Evolutionary conservation across 441 rosid genomes (phyloP).

Genomic region (Adansonia gregorii): DNA sequence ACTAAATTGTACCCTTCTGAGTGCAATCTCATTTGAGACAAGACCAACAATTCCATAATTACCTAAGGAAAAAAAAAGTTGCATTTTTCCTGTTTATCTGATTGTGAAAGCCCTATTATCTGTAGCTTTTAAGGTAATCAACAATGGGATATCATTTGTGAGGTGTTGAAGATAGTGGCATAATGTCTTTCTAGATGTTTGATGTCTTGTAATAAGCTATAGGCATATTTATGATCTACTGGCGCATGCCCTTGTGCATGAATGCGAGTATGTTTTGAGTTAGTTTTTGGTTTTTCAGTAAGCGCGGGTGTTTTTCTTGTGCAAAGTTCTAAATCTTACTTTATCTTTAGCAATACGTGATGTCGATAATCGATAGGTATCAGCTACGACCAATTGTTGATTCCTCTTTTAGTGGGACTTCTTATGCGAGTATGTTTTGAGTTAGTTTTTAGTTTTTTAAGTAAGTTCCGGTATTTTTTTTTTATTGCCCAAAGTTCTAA

Average conservation of each 20-base stretch:
- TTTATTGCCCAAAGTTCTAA: background rate
- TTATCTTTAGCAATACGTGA: background rate
- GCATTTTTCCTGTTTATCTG: background rate
- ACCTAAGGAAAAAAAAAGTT: background rate
- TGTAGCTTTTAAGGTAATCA: background rate
- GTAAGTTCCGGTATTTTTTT: background rate
- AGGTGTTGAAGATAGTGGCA: background rate
- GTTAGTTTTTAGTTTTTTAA: background rate
- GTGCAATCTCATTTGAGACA: background rate
- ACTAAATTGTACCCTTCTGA: background rate
- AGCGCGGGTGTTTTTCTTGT: background rate
- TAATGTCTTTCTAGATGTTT: background rate
- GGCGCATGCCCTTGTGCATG: background rate
- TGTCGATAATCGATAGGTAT: background rate
- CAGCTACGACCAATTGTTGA: background rate
- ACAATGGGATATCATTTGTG: background rate
- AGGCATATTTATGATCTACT: background rate
- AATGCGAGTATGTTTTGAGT: background rate
- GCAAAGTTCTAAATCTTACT: background rate
- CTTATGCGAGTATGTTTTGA: background rate
- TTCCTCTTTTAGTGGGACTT: background rate
- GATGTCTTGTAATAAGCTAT: background rate
- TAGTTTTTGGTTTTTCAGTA: background rate
- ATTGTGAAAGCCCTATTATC: background rate
- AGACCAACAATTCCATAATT: background rate